Base-by-base conservation (phyloP, 75 land plant species). In the Pinus tabuliformis region DNA sequence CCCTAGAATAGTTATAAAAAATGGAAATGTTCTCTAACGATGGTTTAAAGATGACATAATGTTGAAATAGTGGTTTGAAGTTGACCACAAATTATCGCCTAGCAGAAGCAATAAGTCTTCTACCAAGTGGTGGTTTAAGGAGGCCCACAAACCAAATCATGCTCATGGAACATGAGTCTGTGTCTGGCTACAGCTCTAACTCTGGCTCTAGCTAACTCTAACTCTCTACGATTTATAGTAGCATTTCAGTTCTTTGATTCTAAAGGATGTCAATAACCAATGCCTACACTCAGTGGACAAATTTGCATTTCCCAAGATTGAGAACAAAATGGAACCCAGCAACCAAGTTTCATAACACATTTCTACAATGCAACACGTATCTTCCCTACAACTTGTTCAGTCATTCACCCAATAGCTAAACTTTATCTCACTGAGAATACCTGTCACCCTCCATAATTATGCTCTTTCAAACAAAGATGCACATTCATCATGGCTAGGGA, bases 381-480 rank as follows among this genome's bases (percentile, higher is more conserved):
- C 6, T 68, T 45, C 42, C 17, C 72, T 68, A 52, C 54, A 42
- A 68, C 72, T 39, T 68, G 49, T 11, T 49, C 42, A 68, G 22
- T 15, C 72, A 42, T 42, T 49, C 68, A 45, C 72, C 54, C 72
- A 68, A 18, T n/a, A n/a, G 36, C 52, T 45, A 68, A 68, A 68
- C 49, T 20, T 39, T 16, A 68, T 6, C 49, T 68, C 72, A 68
- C 39, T 68, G 15, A 42, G 72, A 68, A 68, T 39, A 39, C 42
- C 20, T 68, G 26, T 42, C 21, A n/a, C 42, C 72, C 72, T 68
- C 72, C 20, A 68, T 37, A 68, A 68, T n/a, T 42, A 66, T 36
- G 72, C 72, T 68, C 72, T 68, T 49, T 68, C 72, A 68, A 68
- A 68, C 72, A 68, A 11, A 68, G 72, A 68, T 68, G 42, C 45